Percentiles rank a stretch among this genome's conserved stretches.
Conservation (phyloP, 208 protist species). For the Leishmania tropica region DNA sequence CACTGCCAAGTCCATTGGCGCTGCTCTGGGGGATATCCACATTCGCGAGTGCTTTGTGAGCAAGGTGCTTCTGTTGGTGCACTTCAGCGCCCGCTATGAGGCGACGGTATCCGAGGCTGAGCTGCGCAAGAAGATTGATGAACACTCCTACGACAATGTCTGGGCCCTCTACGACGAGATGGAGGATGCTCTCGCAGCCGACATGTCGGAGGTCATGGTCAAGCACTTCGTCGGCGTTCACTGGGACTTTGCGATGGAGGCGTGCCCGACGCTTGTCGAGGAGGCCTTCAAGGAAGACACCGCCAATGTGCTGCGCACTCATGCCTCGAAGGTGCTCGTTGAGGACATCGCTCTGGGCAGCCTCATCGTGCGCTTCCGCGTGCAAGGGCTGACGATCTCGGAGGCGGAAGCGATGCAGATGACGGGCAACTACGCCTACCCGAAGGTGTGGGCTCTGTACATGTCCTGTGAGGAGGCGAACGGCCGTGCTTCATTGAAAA, state of each 20-base stretch:
- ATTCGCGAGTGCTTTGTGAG: slow-evolving; percentile 33
- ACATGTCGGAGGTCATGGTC: slow-evolving; percentile 14
- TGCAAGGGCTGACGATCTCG: slow-evolving; percentile 27
- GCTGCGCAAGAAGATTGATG: slow-evolving; percentile 23
- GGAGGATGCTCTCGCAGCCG: slow-evolving; percentile 10
- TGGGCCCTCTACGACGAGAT: slow-evolving; percentile 35
- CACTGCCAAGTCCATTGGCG: slow-evolving; percentile 28
- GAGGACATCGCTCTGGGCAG: slow-evolving; percentile 38
- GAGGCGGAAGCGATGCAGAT: slow-evolving; percentile 24
- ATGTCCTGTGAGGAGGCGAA: slow-evolving; percentile 21
- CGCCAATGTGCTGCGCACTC: slow-evolving; percentile 36
- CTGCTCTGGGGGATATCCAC: slow-evolving; percentile 30
- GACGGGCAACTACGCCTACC: slow-evolving; percentile 47
- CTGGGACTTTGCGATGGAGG: slow-evolving; percentile 43
- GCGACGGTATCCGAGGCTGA: background rate
- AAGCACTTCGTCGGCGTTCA: slow-evolving; percentile 50
- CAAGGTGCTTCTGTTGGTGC: slow-evolving; percentile 17
- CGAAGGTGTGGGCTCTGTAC: slow-evolving; percentile 59
- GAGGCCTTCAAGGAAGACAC: slow-evolving; percentile 47
- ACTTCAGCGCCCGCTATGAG: slow-evolving; percentile 15
- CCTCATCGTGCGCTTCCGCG: slow-evolving; percentile 48
- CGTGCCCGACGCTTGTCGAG: slow-evolving; percentile 25
- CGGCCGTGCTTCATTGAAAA: background rate
- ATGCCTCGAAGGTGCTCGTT: slow-evolving; percentile 23
- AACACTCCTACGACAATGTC: slow-evolving; percentile 30